A percentile compares a stretch with the other conserved stretches of the same genome.
Evolutionary conservation across 345 rosid genomes (phyloP).

Genomic region (Geranium rotundifolium): DNA sequence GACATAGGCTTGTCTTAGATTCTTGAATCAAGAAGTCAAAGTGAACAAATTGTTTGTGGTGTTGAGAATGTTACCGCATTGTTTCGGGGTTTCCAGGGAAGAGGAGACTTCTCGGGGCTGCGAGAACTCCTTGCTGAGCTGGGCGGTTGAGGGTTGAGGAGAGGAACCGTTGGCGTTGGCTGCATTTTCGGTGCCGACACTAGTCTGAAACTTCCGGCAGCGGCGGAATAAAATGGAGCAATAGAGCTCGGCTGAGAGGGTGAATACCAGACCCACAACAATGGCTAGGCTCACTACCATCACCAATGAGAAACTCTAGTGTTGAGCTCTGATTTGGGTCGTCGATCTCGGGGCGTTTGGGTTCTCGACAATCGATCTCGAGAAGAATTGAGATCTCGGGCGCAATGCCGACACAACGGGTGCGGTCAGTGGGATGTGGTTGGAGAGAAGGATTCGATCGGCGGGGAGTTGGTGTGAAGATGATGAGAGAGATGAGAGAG

Average conservation of each 20-base stretch:
- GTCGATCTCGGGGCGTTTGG: no score
- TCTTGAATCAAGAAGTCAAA: conserved; percentile 17
- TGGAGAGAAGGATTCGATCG: no score
- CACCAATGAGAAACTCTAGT: conserved; percentile 20
- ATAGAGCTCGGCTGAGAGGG: conserved; percentile 73
- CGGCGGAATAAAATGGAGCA: conserved; percentile 65
- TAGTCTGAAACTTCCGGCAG: conserved; percentile 14
- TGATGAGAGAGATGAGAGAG: no score
- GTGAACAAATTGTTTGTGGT: conserved; percentile 15
- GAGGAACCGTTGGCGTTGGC: conserved; percentile 7
- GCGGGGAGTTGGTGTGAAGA: no score
- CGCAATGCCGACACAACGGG: no score
- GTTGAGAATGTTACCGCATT: conserved; percentile 1
- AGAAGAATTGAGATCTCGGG: no score
- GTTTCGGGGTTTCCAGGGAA: conserved; percentile 21
- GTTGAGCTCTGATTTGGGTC: no score
- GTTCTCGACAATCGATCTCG: no score
- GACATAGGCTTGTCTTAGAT: conserved; percentile 19
- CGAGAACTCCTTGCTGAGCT: conserved; percentile 52
- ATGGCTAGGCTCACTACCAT: conserved; percentile 73
- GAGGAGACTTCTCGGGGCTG: conserved; percentile 45
- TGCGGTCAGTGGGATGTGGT: no score
- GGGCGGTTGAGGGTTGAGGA: conserved; percentile 11
- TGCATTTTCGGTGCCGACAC: conserved; percentile 12
- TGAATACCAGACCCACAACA: conserved; percentile 56